These are phyloP conservation scores for Candida glucosophila DNA, from an alignment of 1,139 yeast genomes.

Conservation along the genomic window DNA sequence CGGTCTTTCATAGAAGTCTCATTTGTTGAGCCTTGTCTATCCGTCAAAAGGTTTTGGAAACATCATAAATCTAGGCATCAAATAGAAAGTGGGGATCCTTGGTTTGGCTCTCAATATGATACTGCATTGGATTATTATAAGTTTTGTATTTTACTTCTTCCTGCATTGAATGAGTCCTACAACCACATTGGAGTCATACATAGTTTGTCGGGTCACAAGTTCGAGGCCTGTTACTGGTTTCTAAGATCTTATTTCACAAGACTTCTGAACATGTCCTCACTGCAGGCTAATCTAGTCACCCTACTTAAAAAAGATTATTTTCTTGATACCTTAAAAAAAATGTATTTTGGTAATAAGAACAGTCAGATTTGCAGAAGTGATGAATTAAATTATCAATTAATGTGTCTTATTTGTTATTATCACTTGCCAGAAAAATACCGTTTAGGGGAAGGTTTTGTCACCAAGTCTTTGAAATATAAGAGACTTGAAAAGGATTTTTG, in stretches of 20 bases:
- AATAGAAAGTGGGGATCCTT: no score
- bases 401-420: constrained; percentile 22
- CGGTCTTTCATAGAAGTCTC: constrained; percentile 36
- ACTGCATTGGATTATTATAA: constrained; percentile 41
- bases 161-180: constrained; percentile 61
- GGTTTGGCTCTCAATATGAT: constrained; percentile 17
- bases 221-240: constrained; percentile 37
- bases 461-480: constrained; percentile 15
- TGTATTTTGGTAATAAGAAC: constrained; percentile 4
- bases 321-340: constrained; percentile 12
- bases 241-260: constrained; percentile 52
- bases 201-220: constrained; percentile 26
- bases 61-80: constrained; percentile 8
- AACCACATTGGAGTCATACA: constrained; percentile 57
- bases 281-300: constrained; percentile 28
- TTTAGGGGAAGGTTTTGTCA: constrained; percentile 15
- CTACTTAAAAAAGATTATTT: constrained; percentile 26
- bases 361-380: constrained; percentile 6
- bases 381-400: constrained; percentile 15
- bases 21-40: constrained; percentile 27
- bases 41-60: constrained; percentile 27
- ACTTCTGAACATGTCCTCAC: constrained; percentile 34
- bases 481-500: constrained; percentile 21
- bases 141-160: constrained; percentile 45
- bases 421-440: constrained; percentile 19